Evolutionary conservation across 2,329 filamentous ascomycete genomes (phyloP), one percentile per base, ranked within the genome.

Genomic region (Helotiales sp.): DNA sequence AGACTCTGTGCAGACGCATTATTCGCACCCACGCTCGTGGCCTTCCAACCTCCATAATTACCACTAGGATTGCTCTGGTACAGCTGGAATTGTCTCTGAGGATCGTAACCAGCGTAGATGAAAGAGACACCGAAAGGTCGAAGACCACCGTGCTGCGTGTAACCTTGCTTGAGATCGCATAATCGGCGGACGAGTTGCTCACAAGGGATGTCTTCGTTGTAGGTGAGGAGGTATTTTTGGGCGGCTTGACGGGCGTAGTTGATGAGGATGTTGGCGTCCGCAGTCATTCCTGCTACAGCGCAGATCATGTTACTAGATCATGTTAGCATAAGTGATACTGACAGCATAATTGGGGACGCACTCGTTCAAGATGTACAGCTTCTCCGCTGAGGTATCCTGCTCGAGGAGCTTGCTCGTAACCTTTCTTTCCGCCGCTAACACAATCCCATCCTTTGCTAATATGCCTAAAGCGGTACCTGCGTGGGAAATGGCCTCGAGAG

Each of bases 1-100:
- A 99, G 77, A 77, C 92, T 96, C 77, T 97, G 93, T 9, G 96
- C 96, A 70, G 91, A 96, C 44, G 95, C 95, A 74, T 98, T 97
- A 82, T 99, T 99, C 63, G 96, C 96, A 50, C 95, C 95, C 5
- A 96, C 93, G 71, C 92, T 96, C 54, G 95, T 99, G 31, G 95
- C 95, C 80, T 99, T 99, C 95, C 95, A 99, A 56, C 95, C 95
- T 64, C 95, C 96, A 74, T 99, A 99, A 81, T 99, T 99, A 69
- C 95, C 95, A 63, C 91, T 96, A 13, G 95, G 95, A 77, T 99
- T 99, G 81, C 93, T 97, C 75, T 98, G 92, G 80, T 98, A 99
- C 62, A 99, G 86, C 81, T 99, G 95, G 82, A 99, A 99, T 75
- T 98, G 89, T 71, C 93, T 85, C 77, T 96, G 90, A 59, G 91